Conservation (phyloP, 805 yeast genomes). For the Candida awuae region DNA sequence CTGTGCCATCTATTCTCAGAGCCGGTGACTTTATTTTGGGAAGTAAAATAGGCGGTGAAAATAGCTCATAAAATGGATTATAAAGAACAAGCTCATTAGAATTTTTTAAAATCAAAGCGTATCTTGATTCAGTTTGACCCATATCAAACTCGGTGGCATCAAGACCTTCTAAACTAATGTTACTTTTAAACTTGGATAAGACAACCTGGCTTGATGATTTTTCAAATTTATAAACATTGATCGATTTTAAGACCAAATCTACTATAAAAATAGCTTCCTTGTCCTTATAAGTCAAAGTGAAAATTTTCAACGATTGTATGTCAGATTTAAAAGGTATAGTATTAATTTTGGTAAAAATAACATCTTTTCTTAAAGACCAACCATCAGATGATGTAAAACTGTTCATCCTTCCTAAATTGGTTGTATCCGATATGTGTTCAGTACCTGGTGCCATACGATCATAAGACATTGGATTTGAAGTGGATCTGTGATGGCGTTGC, state of each 20-base stretch:
- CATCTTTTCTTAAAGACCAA: slow-evolving; percentile 48
- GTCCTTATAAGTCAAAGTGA: slow-evolving; percentile 37
- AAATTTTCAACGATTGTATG: slow-evolving; percentile 28
- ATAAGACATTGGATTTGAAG: slow-evolving; percentile 34
- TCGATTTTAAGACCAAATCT: slow-evolving; percentile 34
- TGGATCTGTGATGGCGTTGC: slow-evolving; percentile 28
- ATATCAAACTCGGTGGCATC: slow-evolving; percentile 35
- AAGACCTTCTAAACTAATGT: slow-evolving; percentile 19
- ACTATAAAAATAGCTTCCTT: slow-evolving; percentile 57
- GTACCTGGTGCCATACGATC: slow-evolving; percentile 40
- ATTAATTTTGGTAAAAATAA: slow-evolving; percentile 58
- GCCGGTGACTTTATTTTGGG: slow-evolving; percentile 19
- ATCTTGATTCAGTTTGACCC: slow-evolving; percentile 33
- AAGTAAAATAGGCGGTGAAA: slow-evolving; percentile 30
- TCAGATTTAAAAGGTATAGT: slow-evolving; percentile 30
- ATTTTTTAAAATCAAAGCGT: slow-evolving; percentile 35
- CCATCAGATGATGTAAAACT: slow-evolving; percentile 22
- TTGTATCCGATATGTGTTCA: slow-evolving; percentile 25
- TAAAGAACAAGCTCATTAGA: slow-evolving; percentile 33
- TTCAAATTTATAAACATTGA: slow-evolving; percentile 45
- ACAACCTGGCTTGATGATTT: slow-evolving; percentile 25
- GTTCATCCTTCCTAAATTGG: slow-evolving; percentile 16
- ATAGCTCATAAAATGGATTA: slow-evolving; percentile 50
- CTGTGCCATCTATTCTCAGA: slow-evolving; percentile 17
- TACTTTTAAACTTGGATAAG: slow-evolving; percentile 18